phyloP scores from a whole-genome alignment of 306 rosid species.

The Argentina anserina region DNA sequence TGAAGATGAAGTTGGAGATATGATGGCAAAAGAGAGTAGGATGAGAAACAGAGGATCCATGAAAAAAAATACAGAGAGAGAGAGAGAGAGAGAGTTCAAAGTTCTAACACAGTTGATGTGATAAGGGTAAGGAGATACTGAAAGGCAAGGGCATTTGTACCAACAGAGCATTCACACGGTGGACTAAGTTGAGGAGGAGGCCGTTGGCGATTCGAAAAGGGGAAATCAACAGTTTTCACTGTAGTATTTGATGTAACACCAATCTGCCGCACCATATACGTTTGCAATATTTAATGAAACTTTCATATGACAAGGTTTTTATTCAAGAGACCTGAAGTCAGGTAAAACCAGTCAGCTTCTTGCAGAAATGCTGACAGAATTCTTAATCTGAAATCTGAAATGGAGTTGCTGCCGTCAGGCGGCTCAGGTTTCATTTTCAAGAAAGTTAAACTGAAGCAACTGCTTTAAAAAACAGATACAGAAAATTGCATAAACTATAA shows the following conservation, averaged over 20 bases:
- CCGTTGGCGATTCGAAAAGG: not conserved
- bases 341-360: conserved; percentile 13
- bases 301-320: not conserved
- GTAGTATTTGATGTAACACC: not conserved
- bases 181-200: not conserved
- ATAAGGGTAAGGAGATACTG: not conserved
- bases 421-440: not conserved
- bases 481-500: too few species aligned
- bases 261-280: not conserved
- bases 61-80: not conserved
- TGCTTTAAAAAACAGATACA: not conserved
- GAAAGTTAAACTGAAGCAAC: not conserved
- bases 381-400: too few species aligned
- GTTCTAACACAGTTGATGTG: not conserved
- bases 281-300: not conserved
- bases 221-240: not conserved
- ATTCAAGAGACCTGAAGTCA: not conserved
- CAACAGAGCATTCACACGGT: not conserved
- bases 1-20: conserved; percentile 22
- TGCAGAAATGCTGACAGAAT: too few species aligned
- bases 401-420: not conserved
- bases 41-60: conserved; percentile 24
- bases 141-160: not conserved
- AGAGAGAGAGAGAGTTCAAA: not conserved
- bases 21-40: conserved; percentile 15